A percentile compares a stretch with the other conserved stretches of the same genome.
Evolutionary conservation across 495 filamentous ascomycete species (phyloP).

Genomic region (Aspergillus ostianus): DNA sequence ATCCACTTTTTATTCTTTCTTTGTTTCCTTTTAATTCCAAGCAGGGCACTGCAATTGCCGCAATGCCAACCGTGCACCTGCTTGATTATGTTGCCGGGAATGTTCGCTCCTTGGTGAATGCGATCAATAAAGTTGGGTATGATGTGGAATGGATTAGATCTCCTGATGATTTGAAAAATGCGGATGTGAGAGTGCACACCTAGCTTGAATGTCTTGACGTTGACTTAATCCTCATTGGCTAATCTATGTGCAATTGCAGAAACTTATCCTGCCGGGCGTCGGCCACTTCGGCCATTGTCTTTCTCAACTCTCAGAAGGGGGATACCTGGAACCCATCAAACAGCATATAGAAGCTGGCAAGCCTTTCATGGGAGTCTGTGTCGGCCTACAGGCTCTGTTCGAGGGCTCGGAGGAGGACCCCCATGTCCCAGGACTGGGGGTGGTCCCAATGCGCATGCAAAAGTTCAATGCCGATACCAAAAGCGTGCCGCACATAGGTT

Average conservation of each 20-base stretch:
- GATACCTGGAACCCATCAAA: constrained; percentile 76
- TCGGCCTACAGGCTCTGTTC: constrained; percentile 89
- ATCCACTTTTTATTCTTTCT: not conserved
- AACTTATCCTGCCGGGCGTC: constrained; percentile 90
- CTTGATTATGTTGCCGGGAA: constrained; percentile 88
- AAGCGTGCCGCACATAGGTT: constrained; percentile 95
- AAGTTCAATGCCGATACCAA: constrained; percentile 77
- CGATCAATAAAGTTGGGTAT: constrained; percentile 92
- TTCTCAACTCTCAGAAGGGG: constrained; percentile 71
- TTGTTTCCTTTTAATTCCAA: not conserved
- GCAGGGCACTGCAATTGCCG: constrained; percentile 1
- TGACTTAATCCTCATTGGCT: constrained; percentile 9
- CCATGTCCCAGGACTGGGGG: constrained; percentile 64
- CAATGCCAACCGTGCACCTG: constrained; percentile 88
- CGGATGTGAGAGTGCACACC: constrained; percentile 61
- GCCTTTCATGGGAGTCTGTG: constrained; percentile 97
- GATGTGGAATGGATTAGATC: constrained; percentile 87
- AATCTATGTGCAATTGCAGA: constrained; percentile 44
- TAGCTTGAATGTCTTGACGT: not conserved
- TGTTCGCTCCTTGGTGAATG: constrained; percentile 91
- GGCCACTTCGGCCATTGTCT: constrained; percentile 98
- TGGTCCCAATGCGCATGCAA: constrained; percentile 68
- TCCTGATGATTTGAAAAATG: constrained; percentile 78
- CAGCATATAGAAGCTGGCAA: constrained; percentile 82
- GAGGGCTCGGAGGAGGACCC: constrained; percentile 76